Base-by-base conservation (phyloP, 768 basidiomycete species). In the Bullera alba region DNA sequence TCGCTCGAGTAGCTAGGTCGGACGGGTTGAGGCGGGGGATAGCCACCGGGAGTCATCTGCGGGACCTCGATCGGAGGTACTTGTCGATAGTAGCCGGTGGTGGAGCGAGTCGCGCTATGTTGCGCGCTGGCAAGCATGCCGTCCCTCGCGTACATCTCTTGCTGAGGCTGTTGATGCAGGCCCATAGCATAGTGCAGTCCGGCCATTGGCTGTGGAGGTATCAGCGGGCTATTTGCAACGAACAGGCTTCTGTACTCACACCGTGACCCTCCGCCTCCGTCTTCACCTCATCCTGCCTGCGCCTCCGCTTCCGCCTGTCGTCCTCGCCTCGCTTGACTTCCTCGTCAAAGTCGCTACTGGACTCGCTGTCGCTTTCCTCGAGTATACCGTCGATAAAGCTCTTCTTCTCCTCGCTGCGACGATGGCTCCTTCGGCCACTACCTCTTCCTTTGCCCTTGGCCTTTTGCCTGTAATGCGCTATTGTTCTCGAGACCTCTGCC, bases 341-440 rank as follows among this genome's bases (percentile, higher is more conserved):
- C 15, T 54, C 53, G 5, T 41, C 44, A 36, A 46, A 46, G n/a
- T 52, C 50, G 22, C 26, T 29, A 29, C 42, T 41, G 19, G 42
- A 47, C 4, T 46, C 52, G 4, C 50, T 38, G 19, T 41, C 48
- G 32, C 45, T 47, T n/a, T n/a, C n/a, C 37, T 53, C 37, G 22
- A 30, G 42, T 46, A 63, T 56, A n/a, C 55, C 60, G 23, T 63
- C 63, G 27, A 67, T 60, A 36, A 67, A 67, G 10, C 57, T 43
- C 21, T 21, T 39, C 19, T 21, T 10, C 12, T 39, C 42, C 22
- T 43, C 42, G 22, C 14, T 28, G 7, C 37, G 10, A 10, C 8
- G 19, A 23, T 23, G 10, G 23, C 42, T 43, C 54, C 12, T 35
- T 43, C 53, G n/a, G 42, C 37, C 32, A 29, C 49, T 50, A 19